These are phyloP conservation scores for Purpureocillium takamizusanense DNA, from an alignment of 2,329 filamentous ascomycete species.

Conservation along the genomic window DNA sequence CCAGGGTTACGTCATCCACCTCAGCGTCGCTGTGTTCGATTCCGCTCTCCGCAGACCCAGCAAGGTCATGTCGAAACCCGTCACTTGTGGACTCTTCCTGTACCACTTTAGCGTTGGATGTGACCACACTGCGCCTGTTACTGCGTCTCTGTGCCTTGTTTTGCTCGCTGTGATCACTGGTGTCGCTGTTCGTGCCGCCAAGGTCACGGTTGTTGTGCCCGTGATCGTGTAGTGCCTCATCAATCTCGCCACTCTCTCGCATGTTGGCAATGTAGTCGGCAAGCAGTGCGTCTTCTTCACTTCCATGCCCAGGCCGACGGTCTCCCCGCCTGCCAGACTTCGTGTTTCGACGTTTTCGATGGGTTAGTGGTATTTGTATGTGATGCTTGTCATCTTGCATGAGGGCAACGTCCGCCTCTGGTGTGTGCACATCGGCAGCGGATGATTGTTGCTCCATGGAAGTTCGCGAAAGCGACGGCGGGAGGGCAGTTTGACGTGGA, in stretches of 20 bases:
- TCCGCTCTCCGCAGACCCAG: too few species aligned
- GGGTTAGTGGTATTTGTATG: not conserved
- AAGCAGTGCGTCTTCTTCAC: conserved; percentile 46
- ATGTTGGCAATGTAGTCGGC: conserved; percentile 67
- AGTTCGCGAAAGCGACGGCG: not conserved
- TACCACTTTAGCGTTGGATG: not conserved
- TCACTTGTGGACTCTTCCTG: too few species aligned
- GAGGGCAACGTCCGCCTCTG: too few species aligned
- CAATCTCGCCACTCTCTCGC: conserved; percentile 39
- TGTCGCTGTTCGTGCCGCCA: conserved; percentile 16
- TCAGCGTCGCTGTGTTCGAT: too few species aligned
- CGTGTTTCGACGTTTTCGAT: not conserved
- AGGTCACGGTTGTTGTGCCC: conserved; percentile 33
- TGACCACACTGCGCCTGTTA: not conserved
- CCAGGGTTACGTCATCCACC: not conserved
- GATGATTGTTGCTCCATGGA: too few species aligned
- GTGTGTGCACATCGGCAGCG: too few species aligned
- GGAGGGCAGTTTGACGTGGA: not conserved
- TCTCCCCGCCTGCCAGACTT: not conserved
- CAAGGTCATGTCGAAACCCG: too few species aligned
- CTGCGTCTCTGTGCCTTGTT: not conserved
- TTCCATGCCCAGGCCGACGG: conserved; percentile 1
- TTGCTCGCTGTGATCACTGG: not conserved
- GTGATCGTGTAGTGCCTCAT: conserved; percentile 54
- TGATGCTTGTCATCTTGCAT: too few species aligned